phyloP scores from a whole-genome alignment of 495 filamentous ascomycete genomes.

The Penicillium antarcticum region DNA sequence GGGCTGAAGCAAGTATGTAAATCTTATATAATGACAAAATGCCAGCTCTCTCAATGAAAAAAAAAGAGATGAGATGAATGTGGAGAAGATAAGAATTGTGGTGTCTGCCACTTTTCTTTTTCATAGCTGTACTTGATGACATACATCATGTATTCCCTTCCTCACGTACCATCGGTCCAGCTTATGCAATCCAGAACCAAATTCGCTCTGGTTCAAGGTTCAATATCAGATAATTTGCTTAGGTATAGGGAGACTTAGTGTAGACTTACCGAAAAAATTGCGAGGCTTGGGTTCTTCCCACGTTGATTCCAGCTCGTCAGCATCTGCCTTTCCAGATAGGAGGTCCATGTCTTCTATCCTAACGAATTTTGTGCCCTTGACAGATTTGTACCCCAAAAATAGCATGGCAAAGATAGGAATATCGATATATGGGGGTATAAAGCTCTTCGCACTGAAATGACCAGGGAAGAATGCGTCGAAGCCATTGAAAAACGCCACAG shows the following conservation, averaged over 20 bases:
- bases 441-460: conserved; percentile 28
- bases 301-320: conserved; percentile 14
- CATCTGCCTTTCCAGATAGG: conserved; percentile 33
- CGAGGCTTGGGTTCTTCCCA: conserved; percentile 24
- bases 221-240: background rate
- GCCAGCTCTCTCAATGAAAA: no score
- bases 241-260: no score
- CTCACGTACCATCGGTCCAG: background rate
- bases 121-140: no score
- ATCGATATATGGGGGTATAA: conserved; percentile 39
- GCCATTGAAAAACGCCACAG: conserved; percentile 54
- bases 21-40: no score
- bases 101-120: no score
- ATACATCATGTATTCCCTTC: no score
- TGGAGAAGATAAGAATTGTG: no score
- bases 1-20: no score
- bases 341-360: conserved; percentile 44
- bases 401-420: conserved; percentile 51
- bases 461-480: conserved; percentile 58
- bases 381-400: conserved; percentile 53
- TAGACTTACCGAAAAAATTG: conserved; percentile 19
- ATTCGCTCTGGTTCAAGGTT: background rate
- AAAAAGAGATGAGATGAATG: no score
- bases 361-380: conserved; percentile 51
- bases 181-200: conserved; percentile 1